phyloP scores from a whole-genome alignment of 208 protist genomes.

The Trypanosoma theileri region DNA sequence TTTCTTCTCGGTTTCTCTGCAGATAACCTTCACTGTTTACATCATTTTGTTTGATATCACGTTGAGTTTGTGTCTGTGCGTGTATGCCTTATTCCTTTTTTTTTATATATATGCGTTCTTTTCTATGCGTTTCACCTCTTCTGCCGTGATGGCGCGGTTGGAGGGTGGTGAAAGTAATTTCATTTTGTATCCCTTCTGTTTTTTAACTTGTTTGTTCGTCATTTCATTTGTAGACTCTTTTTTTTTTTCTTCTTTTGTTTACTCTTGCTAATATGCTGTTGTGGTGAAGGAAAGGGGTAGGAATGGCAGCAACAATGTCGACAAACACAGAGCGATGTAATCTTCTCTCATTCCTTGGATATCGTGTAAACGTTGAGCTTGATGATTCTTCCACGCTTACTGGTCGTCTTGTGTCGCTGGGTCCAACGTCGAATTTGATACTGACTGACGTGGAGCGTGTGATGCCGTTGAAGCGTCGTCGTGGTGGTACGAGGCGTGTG shows the following conservation, averaged over 20 bases:
- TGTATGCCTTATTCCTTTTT: too few species aligned
- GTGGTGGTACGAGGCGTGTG: constrained; percentile 34
- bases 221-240: background rate
- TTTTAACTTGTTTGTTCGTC: background rate
- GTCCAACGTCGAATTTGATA: constrained; percentile 66
- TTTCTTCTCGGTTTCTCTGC: too few species aligned
- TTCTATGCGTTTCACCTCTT: too few species aligned
- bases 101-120: too few species aligned
- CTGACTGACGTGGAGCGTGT: constrained; percentile 77
- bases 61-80: too few species aligned
- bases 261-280: background rate
- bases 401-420: constrained; percentile 75
- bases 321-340: constrained; percentile 35
- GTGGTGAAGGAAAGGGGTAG: background rate
- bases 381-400: constrained; percentile 70
- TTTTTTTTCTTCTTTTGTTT: constrained; percentile 10
- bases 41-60: too few species aligned
- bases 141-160: too few species aligned
- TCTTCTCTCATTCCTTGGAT: constrained; percentile 58
- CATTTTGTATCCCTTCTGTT: background rate
- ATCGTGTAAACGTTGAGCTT: constrained; percentile 60
- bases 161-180: background rate
- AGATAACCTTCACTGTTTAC: too few species aligned
- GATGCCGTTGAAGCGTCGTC: constrained; percentile 43
- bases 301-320: constrained; percentile 7